Evolutionary conservation across 2,329 filamentous ascomycete genomes (phyloP), one percentile per base, ranked within the genome.

Genomic region (Boeremia exigua): DNA sequence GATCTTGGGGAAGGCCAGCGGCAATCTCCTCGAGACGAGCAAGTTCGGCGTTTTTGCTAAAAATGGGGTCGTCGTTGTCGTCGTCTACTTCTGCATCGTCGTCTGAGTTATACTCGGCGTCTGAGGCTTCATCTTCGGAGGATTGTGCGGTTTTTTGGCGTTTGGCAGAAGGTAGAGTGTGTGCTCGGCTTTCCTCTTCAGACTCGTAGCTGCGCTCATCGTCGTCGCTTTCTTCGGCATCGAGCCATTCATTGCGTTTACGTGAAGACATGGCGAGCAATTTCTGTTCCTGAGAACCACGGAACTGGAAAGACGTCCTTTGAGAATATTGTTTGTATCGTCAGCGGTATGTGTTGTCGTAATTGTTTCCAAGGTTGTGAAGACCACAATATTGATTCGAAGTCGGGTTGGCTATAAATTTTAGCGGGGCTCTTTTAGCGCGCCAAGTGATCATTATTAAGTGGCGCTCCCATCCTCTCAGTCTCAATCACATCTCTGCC

Each of bases 191-290:
- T 57, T 91, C 70, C 59, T 91, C 86, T 40, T 87, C 83, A 0
- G 89, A 92, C 59, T 90, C 80, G 71, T 90, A 90, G 53, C 83
- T 86, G 45, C 70, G 68, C 48, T 71, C 69, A 0, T 78, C 77
- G 2, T 76, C 70, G 8, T 79, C 79, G 53, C 78, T 80, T 34
- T 77, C 77, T 27, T 77, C 76, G 23, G 74, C 75, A n/a, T 81
- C 79, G 53, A 93, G 83, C 66, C 88, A 93, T 48, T 90, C 84
- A 73, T 92, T 92, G 63, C 84, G 84, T 70, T 89, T 91, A 69
- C 88, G 84, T 36, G 85, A 80, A 1, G 87, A 76, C 89, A 92
- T 92, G 19, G 34, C 32, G 49, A 28, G 1, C 8, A 4, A 5
- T 23, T 12, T 14, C 33, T 14, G 11, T 34, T 12, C 14, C 3